Evolutionary conservation across 192 early-diverging fungal species (phyloP).

Genomic region (Linnemannia zychae): DNA sequence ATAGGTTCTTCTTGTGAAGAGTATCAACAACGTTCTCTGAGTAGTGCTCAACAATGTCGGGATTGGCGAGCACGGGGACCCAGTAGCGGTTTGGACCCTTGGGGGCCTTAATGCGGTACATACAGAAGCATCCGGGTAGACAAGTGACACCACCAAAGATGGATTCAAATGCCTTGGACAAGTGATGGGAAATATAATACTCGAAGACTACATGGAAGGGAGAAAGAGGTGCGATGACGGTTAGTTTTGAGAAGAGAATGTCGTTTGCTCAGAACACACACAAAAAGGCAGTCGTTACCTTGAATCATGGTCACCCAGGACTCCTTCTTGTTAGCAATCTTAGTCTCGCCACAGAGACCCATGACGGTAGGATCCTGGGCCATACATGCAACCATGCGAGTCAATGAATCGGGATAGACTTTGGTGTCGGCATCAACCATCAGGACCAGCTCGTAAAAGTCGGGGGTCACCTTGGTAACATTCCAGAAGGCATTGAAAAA

Average conservation of each 20-base stretch:
- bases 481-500: constrained; percentile 81
- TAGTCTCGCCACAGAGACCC: constrained; percentile 76
- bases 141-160: constrained; percentile 87
- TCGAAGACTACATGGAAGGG: constrained; percentile 66
- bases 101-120: constrained; percentile 86
- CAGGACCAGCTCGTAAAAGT: constrained; percentile 79
- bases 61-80: constrained; percentile 84
- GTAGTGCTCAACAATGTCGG: constrained; percentile 87
- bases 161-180: constrained; percentile 83
- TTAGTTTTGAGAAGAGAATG: neutral
- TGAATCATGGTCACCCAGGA: constrained; percentile 78
- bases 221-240: constrained; percentile 3
- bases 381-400: constrained; percentile 68
- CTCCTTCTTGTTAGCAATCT: constrained; percentile 78
- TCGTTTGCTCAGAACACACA: neutral
- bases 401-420: constrained; percentile 69
- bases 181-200: constrained; percentile 81
- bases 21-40: constrained; percentile 86
- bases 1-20: constrained; percentile 91
- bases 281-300: constrained; percentile 30
- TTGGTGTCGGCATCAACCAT: constrained; percentile 82
- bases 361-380: constrained; percentile 70
- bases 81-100: constrained; percentile 82
- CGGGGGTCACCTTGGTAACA: constrained; percentile 76
- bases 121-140: constrained; percentile 85